Percentiles rank a stretch among this genome's conserved stretches.
Evolutionary conservation across 106 monocot species (phyloP).

Genomic region (Dendrobium chrysotoxum): DNA sequence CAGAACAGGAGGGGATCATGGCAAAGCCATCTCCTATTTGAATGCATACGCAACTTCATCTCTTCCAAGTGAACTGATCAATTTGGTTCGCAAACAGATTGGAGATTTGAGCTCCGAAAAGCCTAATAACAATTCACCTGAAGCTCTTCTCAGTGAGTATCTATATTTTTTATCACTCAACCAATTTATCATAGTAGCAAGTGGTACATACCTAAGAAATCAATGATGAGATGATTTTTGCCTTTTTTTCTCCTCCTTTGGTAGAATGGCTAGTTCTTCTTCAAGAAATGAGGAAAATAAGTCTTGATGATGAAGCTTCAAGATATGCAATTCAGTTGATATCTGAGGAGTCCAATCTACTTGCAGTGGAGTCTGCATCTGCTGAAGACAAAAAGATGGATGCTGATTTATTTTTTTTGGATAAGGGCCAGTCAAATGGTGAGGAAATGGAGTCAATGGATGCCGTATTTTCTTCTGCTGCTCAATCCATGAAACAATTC

Average conservation of each 20-base stretch:
- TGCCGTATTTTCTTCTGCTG: slow-evolving; percentile 44
- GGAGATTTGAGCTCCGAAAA: slow-evolving; percentile 18
- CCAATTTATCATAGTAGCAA: background rate
- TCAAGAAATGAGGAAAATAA: slow-evolving; percentile 39
- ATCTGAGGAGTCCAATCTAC: slow-evolving; percentile 27
- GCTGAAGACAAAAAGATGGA: slow-evolving; percentile 16
- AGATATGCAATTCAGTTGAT: slow-evolving; percentile 22
- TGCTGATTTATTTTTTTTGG: slow-evolving; percentile 53
- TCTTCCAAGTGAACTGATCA: slow-evolving; percentile 39
- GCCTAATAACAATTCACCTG: slow-evolving; percentile 55
- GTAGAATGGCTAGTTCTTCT: slow-evolving; percentile 61
- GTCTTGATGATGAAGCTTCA: slow-evolving; percentile 35
- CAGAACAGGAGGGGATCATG: slow-evolving; percentile 66
- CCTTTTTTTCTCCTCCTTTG: slow-evolving; percentile 1
- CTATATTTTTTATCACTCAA: background rate
- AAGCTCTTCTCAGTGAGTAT: slow-evolving; percentile 71
- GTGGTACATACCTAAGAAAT: background rate
- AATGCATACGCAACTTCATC: slow-evolving; percentile 69
- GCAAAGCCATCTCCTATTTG: slow-evolving; percentile 48
- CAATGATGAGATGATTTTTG: background rate
- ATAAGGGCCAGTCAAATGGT: slow-evolving; percentile 29
- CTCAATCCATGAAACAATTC: slow-evolving; percentile 32
- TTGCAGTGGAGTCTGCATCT: slow-evolving; percentile 6
- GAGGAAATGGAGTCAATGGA: slow-evolving; percentile 40
- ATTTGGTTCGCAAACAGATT: slow-evolving; percentile 38